Evolutionary conservation across 257 asterid species (phyloP).

Genomic region (Linaria vulgaris): DNA sequence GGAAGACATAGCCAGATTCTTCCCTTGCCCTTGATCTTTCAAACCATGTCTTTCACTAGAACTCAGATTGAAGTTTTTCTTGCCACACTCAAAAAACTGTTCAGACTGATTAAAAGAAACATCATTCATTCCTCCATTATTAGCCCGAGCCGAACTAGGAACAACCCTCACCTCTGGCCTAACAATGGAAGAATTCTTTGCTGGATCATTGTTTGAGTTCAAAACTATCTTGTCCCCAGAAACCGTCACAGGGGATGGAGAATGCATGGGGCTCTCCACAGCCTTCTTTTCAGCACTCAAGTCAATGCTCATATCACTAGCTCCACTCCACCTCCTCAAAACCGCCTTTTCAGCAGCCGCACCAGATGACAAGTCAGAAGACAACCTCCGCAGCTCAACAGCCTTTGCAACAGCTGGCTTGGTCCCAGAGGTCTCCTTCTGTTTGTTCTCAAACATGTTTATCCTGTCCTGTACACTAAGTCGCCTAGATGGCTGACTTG

Average conservation of each 20-base stretch:
- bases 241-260: conserved; percentile 48
- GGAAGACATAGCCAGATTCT: conserved; percentile 45
- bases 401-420: conserved; percentile 60
- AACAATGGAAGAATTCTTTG: conserved; percentile 31
- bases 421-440: conserved; percentile 77
- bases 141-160: conserved; percentile 34
- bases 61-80: conserved; percentile 8
- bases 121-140: conserved; percentile 37
- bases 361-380: conserved; percentile 59
- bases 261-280: conserved; percentile 50
- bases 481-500: conserved; percentile 61
- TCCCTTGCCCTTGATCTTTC: conserved; percentile 44
- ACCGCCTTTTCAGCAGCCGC: conserved; percentile 61
- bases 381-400: conserved; percentile 67
- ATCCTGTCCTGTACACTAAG: conserved; percentile 94
- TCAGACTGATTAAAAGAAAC: conserved; percentile 39
- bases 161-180: conserved; percentile 42
- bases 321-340: conserved; percentile 89
- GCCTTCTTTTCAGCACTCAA: conserved; percentile 76
- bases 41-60: conserved; percentile 35
- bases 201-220: conserved; percentile 27
- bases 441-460: conserved; percentile 81
- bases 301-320: conserved; percentile 93
- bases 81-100: conserved; percentile 34
- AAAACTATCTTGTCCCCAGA: conserved; percentile 41